These are phyloP conservation scores for Inonotus hispidus DNA, from an alignment of 1,284 basidiomycete species.

Conservation along the genomic window DNA sequence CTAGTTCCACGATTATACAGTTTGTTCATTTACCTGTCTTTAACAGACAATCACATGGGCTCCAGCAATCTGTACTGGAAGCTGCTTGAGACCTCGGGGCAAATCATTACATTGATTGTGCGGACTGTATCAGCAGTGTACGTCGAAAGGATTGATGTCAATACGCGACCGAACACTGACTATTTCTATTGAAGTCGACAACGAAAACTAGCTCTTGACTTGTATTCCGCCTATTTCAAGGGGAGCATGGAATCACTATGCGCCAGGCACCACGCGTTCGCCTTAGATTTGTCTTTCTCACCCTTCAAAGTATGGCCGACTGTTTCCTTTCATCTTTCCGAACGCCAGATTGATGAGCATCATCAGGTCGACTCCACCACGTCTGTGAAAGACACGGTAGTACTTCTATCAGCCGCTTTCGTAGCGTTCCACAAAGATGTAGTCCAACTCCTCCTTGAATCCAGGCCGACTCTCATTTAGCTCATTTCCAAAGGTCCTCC, in stretches of 20 bases:
- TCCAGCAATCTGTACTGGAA: slow-evolving; percentile 54
- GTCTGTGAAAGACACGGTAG: slow-evolving; percentile 54
- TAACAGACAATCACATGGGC: slow-evolving; percentile 31
- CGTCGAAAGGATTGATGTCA: slow-evolving; percentile 30
- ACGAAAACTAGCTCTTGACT: slow-evolving; percentile 44
- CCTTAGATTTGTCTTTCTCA: slow-evolving; percentile 33
- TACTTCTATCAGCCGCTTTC: slow-evolving; percentile 62
- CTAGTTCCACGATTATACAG: slow-evolving; percentile 69
- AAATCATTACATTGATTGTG: slow-evolving; percentile 64
- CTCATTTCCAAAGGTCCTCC: slow-evolving; percentile 4
- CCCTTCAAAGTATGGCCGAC: slow-evolving; percentile 42
- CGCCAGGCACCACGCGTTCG: slow-evolving; percentile 46
- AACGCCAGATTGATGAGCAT: background rate
- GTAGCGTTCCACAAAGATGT: slow-evolving; percentile 65
- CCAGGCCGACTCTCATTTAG: background rate
- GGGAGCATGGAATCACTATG: slow-evolving; percentile 54
- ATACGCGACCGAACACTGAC: slow-evolving; percentile 6
- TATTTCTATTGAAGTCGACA: slow-evolving; percentile 42
- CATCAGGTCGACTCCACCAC: slow-evolving; percentile 40
- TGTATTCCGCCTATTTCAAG: slow-evolving; percentile 57
- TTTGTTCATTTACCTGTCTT: slow-evolving; percentile 59
- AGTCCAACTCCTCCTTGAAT: slow-evolving; percentile 15
- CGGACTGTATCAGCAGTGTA: slow-evolving; percentile 61
- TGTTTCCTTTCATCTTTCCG: background rate
- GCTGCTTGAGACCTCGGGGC: slow-evolving; percentile 58